Evolutionary conservation across 179 eudicot species (phyloP).

Genomic region (Carnegiea gigantea): DNA sequence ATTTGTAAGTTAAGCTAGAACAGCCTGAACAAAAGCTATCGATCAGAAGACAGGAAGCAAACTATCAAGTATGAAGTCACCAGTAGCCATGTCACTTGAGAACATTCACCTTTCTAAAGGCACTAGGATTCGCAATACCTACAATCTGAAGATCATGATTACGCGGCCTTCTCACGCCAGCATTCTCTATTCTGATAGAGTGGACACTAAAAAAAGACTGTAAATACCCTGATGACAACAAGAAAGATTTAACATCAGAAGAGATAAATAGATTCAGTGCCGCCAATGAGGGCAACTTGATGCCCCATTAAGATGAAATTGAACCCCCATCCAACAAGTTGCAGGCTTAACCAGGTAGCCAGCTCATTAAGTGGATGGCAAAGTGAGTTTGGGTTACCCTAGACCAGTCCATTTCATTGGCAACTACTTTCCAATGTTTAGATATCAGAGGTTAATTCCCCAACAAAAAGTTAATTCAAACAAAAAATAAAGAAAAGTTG

Average conservation of each 20-base stretch:
- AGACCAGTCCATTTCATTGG: neutral
- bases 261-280: slow-evolving; percentile 2
- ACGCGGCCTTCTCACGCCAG: slow-evolving; percentile 73
- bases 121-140: slow-evolving; percentile 71
- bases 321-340: neutral
- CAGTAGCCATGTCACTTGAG: slow-evolving; percentile 10
- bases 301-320: neutral
- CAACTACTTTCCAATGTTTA: neutral
- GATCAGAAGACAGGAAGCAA: slow-evolving; percentile 14
- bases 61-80: neutral
- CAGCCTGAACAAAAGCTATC: slow-evolving; percentile 50
- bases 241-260: slow-evolving; percentile 7
- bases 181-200: slow-evolving; percentile 80
- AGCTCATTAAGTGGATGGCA: neutral
- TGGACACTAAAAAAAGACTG: slow-evolving; percentile 73
- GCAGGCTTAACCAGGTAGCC: neutral
- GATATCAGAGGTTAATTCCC: neutral
- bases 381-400: neutral
- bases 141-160: slow-evolving; percentile 80
- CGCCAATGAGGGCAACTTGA: neutral
- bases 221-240: slow-evolving; percentile 60
- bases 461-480: neutral
- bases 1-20: slow-evolving; percentile 55
- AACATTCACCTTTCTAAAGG: slow-evolving; percentile 67
- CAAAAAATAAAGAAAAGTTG: neutral